These are phyloP conservation scores for Pythium coloratum DNA, from an alignment of 352 stramenopile species.

Conservation along the genomic window DNA sequence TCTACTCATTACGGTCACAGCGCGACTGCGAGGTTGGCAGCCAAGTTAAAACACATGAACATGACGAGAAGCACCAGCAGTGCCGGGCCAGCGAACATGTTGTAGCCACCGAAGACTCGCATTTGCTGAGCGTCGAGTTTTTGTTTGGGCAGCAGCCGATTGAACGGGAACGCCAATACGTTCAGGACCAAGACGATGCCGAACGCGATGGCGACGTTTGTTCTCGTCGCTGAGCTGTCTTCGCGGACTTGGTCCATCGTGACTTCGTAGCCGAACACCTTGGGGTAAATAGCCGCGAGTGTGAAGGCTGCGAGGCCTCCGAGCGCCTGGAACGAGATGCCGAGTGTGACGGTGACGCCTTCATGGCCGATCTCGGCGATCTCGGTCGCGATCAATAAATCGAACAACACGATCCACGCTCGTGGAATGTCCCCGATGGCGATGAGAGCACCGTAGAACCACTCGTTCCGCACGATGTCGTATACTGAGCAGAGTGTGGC, in stretches of 20 bases:
- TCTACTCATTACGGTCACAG: no score
- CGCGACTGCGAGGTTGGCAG: neutral
- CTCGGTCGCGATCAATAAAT: constrained; percentile 41
- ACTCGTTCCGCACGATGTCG: constrained; percentile 33
- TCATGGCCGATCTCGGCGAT: constrained; percentile 47
- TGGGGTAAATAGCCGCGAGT: constrained; percentile 28
- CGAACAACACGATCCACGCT: constrained; percentile 42
- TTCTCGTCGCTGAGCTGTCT: neutral
- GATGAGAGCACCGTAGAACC: no score
- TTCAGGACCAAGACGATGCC: constrained; percentile 13
- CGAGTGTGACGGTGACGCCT: constrained; percentile 47
- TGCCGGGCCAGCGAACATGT: constrained; percentile 31
- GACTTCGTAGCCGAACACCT: constrained; percentile 1
- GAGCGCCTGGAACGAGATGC: constrained; percentile 48
- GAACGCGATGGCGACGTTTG: constrained; percentile 4
- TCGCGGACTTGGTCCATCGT: neutral
- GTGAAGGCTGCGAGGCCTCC: constrained; percentile 26
- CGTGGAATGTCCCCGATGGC: constrained; percentile 35
- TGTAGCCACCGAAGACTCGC: constrained; percentile 45
- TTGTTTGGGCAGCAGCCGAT: constrained; percentile 31
- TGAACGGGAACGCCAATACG: neutral
- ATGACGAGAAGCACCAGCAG: constrained; percentile 32
- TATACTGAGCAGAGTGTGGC: constrained; percentile 26
- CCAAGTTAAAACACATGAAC: constrained; percentile 5
- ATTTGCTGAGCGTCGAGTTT: constrained; percentile 42